Evolutionary conservation across 2,329 filamentous ascomycete genomes (phyloP).

Genomic region (Trichoderma sp.): DNA sequence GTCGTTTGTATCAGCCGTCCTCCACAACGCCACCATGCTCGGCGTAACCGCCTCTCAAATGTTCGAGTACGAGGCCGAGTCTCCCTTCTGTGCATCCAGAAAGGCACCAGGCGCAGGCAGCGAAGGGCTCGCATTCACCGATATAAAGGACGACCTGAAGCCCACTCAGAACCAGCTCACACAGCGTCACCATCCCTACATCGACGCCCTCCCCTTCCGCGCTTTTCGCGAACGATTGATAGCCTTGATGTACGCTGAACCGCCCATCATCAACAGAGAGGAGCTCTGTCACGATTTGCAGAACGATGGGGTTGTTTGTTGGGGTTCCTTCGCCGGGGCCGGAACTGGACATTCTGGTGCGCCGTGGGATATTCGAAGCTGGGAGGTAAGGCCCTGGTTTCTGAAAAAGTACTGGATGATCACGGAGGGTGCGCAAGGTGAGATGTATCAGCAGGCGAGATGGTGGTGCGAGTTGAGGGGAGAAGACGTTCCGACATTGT

Average conservation of each 20-base stretch:
- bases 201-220: constrained; percentile 36
- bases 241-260: constrained; percentile 28
- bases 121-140: constrained; percentile 30
- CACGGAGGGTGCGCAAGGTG: constrained; percentile 37
- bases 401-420: constrained; percentile 37
- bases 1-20: constrained; percentile 20
- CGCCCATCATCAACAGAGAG: constrained; percentile 33
- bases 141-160: constrained; percentile 36
- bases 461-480: constrained; percentile 38
- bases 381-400: constrained; percentile 38
- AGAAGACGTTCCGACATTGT: constrained; percentile 27
- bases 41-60: constrained; percentile 28
- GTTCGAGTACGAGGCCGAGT: not conserved
- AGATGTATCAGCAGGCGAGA: constrained; percentile 36
- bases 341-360: constrained; percentile 34
- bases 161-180: constrained; percentile 36
- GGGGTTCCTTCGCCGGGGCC: constrained; percentile 34
- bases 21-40: constrained; percentile 34
- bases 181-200: constrained; percentile 36
- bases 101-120: not conserved
- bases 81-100: not conserved
- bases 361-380: constrained; percentile 38
- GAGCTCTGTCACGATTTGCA: constrained; percentile 38
- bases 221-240: constrained; percentile 37
- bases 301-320: constrained; percentile 38